Evolutionary conservation across 345 rosid genomes (phyloP), one percentile per base, ranked within the genome.

Genomic region (Turnera subulata): DNA sequence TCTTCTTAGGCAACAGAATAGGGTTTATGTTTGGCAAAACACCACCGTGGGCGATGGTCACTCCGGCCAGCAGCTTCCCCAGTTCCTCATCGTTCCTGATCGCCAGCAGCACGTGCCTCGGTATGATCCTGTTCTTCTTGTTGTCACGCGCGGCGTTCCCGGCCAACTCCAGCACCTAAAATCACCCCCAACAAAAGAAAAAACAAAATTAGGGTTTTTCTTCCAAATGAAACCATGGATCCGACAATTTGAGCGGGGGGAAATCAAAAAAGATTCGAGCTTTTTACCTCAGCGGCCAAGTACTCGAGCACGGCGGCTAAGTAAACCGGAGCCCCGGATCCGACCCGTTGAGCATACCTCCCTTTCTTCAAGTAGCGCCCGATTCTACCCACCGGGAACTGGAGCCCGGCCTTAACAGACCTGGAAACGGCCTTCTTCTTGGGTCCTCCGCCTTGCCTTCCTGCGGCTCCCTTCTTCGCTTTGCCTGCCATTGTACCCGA

Each of bases 231-330:
- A 16, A 1, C 10, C 11, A 33, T 4, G 33, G 15, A 33, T 18
- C 9, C 5, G 0, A 21, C 6, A 32, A 58, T 16, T 21, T 4
- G 13, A 55, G 4, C 1, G 2, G 1, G n/a, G 21, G 25, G 24
- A 35, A 53, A 17, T 1, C 1, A 14, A 15, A 47, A 8, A 1
- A 5, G 53, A 40, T 50, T 20, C 7, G 8, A 15, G 2, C 13
- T n/a, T n/a, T n/a, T n/a, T 22, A 66, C 71, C 64, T 66, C 71
- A 6, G 71, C 71, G 20, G 71, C 71, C 16, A 67, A 65, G 17
- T 67, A 67, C 12, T 59, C 71, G 14, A 67, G 71, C 13, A 67
- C 71, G 6, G 61, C 71, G 1, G 65, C 71, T 16, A 59, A 45
- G 49, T 59, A 67, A 15, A 67, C 48, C 15, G 65, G 65, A 18